Evolutionary conservation across 2,329 filamentous ascomycete species (phyloP).

Genomic region (Cordyceps cicadae): DNA sequence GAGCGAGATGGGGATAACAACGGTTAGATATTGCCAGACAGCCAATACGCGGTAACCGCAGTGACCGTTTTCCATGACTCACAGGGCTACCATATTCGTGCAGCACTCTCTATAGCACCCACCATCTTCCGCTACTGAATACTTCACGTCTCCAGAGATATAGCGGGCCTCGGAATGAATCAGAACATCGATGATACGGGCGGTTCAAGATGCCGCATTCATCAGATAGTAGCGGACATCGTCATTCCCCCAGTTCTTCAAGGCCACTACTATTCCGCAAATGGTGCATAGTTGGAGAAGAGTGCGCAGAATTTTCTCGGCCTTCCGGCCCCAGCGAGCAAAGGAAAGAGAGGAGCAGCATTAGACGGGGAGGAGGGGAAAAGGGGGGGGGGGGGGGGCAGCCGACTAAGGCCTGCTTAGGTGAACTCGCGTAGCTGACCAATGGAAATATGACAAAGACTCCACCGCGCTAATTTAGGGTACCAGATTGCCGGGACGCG

Average conservation of each 20-base stretch:
- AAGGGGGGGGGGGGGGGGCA: neutral
- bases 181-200: neutral
- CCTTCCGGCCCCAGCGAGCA: neutral
- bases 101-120: too few species aligned
- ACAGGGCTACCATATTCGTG: too few species aligned
- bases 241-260: neutral
- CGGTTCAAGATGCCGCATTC: neutral
- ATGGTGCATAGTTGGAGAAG: neutral
- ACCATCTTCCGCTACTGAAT: neutral
- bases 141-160: neutral
- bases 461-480: conserved; percentile 21
- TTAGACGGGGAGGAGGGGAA: neutral
- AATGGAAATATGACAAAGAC: conserved; percentile 18
- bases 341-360: neutral
- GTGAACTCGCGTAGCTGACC: conserved; percentile 14
- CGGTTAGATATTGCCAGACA: too few species aligned
- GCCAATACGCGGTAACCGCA: too few species aligned
- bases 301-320: neutral
- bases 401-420: neutral
- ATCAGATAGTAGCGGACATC: neutral
- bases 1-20: too few species aligned
- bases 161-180: neutral
- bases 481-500: conserved; percentile 30
- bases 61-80: too few species aligned
- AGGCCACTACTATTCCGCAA: neutral